Evolutionary conservation across 2,329 filamentous ascomycete species (phyloP).

Genomic region (Hansfordia pulvinata): DNA sequence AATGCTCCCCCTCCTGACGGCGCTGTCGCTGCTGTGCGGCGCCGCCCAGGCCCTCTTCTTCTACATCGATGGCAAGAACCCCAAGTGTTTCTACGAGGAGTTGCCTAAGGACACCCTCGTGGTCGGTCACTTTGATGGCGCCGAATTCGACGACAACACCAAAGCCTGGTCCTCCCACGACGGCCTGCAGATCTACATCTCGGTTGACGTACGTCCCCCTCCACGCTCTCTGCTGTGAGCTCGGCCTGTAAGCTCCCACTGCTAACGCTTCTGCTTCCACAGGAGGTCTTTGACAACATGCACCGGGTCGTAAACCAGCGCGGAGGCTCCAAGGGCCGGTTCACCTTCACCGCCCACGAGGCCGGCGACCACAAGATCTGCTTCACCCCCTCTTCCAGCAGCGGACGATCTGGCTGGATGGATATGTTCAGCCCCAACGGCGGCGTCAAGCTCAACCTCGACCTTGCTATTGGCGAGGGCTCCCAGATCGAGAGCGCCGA

Average conservation of each 20-base stretch:
- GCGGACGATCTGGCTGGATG: conserved; percentile 59
- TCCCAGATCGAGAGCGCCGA: conserved; percentile 87
- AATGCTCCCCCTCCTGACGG: conserved; percentile 51
- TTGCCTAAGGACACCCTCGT: conserved; percentile 95
- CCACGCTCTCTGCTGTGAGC: not conserved
- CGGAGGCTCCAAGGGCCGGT: conserved; percentile 62
- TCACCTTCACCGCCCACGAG: conserved; percentile 92
- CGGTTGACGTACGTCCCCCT: conserved; percentile 55
- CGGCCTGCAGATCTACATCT: conserved; percentile 74
- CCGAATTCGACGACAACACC: conserved; percentile 64
- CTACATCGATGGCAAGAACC: conserved; percentile 73
- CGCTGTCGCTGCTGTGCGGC: too few species aligned
- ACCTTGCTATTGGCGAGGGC: conserved; percentile 89
- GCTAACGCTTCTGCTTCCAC: conserved; percentile 3
- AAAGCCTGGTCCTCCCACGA: conserved; percentile 59
- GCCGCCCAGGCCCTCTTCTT: conserved; percentile 80
- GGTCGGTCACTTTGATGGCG: conserved; percentile 79
- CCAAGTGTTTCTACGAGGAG: conserved; percentile 98
- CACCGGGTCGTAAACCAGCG: conserved; percentile 89
- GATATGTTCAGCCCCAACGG: conserved; percentile 50
- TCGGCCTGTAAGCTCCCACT: too few species aligned
- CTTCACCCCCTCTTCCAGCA: conserved; percentile 72
- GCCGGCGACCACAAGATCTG: conserved; percentile 93
- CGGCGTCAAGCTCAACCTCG: conserved; percentile 71
- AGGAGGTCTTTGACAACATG: conserved; percentile 94